Evolutionary conservation across 176 grass and related monocot species (phyloP).

Genomic region (Bolboschoenus planiculmis): DNA sequence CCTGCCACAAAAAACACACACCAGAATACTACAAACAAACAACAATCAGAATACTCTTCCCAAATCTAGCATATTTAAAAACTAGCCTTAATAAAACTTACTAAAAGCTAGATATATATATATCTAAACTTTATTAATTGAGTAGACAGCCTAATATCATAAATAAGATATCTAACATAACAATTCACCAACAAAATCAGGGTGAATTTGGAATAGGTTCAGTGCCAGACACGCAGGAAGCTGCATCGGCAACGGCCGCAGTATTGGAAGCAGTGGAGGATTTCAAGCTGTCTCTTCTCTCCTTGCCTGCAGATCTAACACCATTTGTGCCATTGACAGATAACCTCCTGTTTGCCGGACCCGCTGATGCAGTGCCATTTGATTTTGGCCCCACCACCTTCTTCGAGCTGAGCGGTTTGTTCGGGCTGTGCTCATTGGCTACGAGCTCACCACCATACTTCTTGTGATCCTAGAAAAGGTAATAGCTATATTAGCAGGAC

Average conservation of each 20-base stretch:
- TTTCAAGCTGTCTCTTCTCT: constrained; percentile 52
- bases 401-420: constrained; percentile 48
- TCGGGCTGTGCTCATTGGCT: constrained; percentile 72
- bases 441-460: constrained; percentile 47
- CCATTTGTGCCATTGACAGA: constrained; percentile 54
- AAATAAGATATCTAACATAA: constrained; percentile 44
- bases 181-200: constrained; percentile 36
- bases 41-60: neutral
- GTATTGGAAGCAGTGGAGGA: constrained; percentile 30
- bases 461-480: constrained; percentile 69
- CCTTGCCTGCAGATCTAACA: constrained; percentile 52
- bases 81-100: constrained; percentile 3
- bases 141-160: neutral
- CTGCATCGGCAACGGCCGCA: constrained; percentile 10
- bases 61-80: neutral
- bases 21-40: neutral
- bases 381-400: constrained; percentile 53
- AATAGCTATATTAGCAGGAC: neutral
- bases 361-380: constrained; percentile 53
- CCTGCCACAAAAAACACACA: neutral
- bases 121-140: constrained; percentile 18
- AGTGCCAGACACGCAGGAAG: constrained; percentile 34
- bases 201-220: constrained; percentile 51
- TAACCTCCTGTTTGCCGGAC: constrained; percentile 58
- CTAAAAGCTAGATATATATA: neutral